Evolutionary conservation across 2,329 filamentous ascomycete genomes (phyloP).

Genomic region (Colletotrichum australisinense): DNA sequence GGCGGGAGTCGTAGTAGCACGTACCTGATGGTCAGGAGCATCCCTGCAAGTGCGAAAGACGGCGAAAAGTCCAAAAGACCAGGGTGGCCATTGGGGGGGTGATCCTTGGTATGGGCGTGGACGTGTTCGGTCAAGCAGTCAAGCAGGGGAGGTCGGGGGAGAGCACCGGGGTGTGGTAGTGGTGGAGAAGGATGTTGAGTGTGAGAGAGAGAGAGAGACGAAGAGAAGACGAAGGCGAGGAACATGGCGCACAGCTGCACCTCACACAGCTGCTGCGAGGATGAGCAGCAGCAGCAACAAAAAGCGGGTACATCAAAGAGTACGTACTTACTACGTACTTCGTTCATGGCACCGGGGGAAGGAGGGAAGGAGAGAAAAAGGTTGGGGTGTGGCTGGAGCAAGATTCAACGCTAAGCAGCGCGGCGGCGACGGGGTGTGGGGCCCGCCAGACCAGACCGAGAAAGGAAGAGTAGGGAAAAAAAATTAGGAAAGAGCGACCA

Average conservation of each 20-base stretch:
- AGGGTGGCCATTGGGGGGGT: neutral
- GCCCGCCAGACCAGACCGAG: neutral
- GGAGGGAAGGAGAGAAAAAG: conserved; percentile 11
- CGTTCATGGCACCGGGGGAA: neutral
- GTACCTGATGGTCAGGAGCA: conserved; percentile 35
- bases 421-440: neutral
- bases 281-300: neutral
- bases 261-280: neutral
- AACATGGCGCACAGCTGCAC: neutral
- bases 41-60: conserved; percentile 22
- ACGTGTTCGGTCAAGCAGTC: neutral
- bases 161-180: neutral
- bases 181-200: neutral
- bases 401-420: neutral
- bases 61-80: neutral
- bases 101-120: neutral
- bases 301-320: too few species aligned
- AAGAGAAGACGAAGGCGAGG: neutral
- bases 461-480: conserved; percentile 10
- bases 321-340: too few species aligned
- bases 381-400: conserved; percentile 1
- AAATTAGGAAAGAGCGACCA: neutral
- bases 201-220: neutral
- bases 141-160: neutral
- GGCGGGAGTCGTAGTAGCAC: conserved; percentile 32